These are phyloP conservation scores for Krasilnikovozyma curviuscula DNA, from an alignment of 768 basidiomycete genomes.

Conservation along the genomic window DNA sequence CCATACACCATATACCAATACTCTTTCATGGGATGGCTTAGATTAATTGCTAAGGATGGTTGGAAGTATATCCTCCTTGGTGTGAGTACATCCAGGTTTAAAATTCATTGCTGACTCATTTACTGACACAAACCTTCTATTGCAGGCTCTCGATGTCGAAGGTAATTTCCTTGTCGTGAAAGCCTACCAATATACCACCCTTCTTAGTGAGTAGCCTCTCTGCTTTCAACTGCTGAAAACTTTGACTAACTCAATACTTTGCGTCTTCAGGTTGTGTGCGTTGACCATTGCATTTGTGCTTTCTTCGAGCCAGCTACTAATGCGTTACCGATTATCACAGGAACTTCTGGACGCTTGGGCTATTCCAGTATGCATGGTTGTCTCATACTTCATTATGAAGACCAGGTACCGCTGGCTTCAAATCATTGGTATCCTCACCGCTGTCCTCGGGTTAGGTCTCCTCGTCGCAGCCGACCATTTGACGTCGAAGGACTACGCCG, in stretches of 20 bases:
- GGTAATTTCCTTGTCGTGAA: conserved; percentile 74
- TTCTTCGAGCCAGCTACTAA: no score
- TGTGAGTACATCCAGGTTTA: conserved; percentile 32
- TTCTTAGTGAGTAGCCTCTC: neutral
- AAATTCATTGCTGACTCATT: neutral
- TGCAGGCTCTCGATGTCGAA: conserved; percentile 34
- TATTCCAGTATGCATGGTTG: conserved; percentile 65
- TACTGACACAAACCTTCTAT: neutral
- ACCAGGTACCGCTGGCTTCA: conserved; percentile 36
- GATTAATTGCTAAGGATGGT: conserved; percentile 50
- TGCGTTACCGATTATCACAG: no score
- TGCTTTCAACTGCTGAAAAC: no score
- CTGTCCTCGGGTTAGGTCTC: conserved; percentile 53
- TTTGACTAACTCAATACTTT: no score
- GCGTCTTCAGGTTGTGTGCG: no score
- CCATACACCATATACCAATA: conserved; percentile 81
- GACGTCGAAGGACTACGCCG: conserved; percentile 54
- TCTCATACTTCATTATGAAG: conserved; percentile 67
- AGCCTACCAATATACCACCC: no score
- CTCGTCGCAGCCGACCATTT: conserved; percentile 61
- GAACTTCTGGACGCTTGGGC: conserved; percentile 80
- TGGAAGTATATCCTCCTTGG: conserved; percentile 77
- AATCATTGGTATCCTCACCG: conserved; percentile 41
- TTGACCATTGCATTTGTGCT: no score
- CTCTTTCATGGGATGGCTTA: conserved; percentile 66